Conservation (phyloP, 176 grass and related monocot species). For the Panicum miliaceum region DNA sequence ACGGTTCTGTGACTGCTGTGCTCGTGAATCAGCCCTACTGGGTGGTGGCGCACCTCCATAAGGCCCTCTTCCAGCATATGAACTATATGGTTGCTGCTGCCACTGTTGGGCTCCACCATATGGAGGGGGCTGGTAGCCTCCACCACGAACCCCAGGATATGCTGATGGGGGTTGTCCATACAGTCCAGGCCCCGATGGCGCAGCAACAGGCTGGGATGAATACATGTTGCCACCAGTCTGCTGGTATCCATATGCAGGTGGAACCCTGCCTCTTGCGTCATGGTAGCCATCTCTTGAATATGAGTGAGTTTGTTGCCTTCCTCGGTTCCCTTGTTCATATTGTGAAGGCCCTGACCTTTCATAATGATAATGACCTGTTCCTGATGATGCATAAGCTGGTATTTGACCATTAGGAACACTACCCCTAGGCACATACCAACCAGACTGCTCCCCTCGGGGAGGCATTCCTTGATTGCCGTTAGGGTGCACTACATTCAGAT, state of each 20-base stretch:
- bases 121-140: conserved; percentile 42
- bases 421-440: conserved; percentile 46
- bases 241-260: conserved; percentile 51
- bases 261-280: conserved; percentile 42
- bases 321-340: conserved; percentile 54
- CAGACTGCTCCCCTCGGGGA: conserved; percentile 48
- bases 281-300: conserved; percentile 46
- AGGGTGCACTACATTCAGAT: conserved; percentile 47
- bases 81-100: conserved; percentile 39
- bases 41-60: conserved; percentile 30
- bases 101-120: conserved; percentile 41
- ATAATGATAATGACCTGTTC: conserved; percentile 52
- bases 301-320: conserved; percentile 37
- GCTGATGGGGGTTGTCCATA: conserved; percentile 46
- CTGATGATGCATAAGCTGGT: conserved; percentile 43
- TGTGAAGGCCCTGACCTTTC: conserved; percentile 39
- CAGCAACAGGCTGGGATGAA: conserved; percentile 43
- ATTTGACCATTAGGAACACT: conserved; percentile 41
- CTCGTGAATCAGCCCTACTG: conserved; percentile 28
- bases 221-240: conserved; percentile 43
- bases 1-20: conserved; percentile 48
- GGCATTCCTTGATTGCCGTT: conserved; percentile 35
- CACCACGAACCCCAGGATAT: conserved; percentile 34
- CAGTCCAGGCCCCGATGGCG: conserved; percentile 41
- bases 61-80: conserved; percentile 40